Evolutionary conservation across 257 asterid species (phyloP).

Genomic region (Vinca minor): DNA sequence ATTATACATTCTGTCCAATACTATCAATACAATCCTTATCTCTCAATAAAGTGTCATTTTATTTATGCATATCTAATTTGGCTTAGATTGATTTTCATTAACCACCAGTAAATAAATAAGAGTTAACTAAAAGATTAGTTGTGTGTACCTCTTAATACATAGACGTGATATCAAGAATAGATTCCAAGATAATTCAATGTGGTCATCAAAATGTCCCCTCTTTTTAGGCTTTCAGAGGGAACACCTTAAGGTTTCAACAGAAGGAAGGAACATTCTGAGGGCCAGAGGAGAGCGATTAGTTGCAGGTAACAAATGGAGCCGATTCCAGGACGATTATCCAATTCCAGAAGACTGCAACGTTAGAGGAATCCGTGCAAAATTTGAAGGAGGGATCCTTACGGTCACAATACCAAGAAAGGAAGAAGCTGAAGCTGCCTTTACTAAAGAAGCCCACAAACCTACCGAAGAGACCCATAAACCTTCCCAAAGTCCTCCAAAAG

Average conservation of each 20-base stretch:
- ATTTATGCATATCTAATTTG: too few species aligned
- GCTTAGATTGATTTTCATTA: too few species aligned
- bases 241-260: constrained; percentile 51
- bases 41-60: too few species aligned
- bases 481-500: not conserved
- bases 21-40: too few species aligned
- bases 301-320: constrained; percentile 65
- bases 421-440: constrained; percentile 2
- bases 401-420: constrained; percentile 40
- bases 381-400: constrained; percentile 47
- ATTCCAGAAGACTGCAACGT: constrained; percentile 47
- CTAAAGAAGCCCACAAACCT: too few species aligned
- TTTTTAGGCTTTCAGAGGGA: constrained; percentile 51
- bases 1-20: too few species aligned
- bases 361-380: constrained; percentile 48
- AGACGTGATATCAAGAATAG: too few species aligned
- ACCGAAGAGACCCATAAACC: not conserved
- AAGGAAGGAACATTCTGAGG: constrained; percentile 44
- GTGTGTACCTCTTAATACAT: too few species aligned
- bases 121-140: too few species aligned
- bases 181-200: too few species aligned
- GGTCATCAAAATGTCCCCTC: too few species aligned
- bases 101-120: too few species aligned
- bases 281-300: constrained; percentile 55
- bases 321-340: constrained; percentile 60